Percentiles rank a stretch among this genome's conserved stretches.
phyloP scores from a whole-genome alignment of 129 eudicot species.

The Escallonia herrerae region DNA sequence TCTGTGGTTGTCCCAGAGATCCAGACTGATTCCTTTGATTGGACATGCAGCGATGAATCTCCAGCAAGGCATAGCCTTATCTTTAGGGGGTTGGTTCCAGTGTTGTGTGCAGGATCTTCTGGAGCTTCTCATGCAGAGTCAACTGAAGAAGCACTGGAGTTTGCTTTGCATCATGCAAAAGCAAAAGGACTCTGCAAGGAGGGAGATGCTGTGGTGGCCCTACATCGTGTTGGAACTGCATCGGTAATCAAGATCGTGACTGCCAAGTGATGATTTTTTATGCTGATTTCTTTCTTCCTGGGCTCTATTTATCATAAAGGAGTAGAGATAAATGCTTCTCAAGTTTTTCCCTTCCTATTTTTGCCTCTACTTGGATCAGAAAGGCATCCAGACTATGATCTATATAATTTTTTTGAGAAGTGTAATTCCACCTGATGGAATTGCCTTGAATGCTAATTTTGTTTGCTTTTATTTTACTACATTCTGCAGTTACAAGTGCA shows the following conservation, averaged over 20 bases:
- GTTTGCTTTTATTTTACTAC: neutral
- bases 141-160: conserved; percentile 31
- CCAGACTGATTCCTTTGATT: conserved; percentile 33
- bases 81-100: conserved; percentile 34
- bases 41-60: conserved; percentile 39
- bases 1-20: conserved; percentile 44
- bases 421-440: neutral
- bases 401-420: neutral
- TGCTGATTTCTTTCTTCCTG: neutral
- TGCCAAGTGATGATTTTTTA: conserved; percentile 15
- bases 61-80: conserved; percentile 42
- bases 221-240: conserved; percentile 34
- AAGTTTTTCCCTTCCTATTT: neutral
- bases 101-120: conserved; percentile 33
- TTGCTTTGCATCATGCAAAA: conserved; percentile 30
- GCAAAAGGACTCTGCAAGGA: conserved; percentile 23
- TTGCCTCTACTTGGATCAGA: neutral
- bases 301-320: neutral
- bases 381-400: neutral
- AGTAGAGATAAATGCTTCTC: neutral
- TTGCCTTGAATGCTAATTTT: neutral
- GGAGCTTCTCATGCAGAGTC: conserved; percentile 39
- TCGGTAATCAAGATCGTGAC: conserved; percentile 33
- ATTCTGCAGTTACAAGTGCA: too few species aligned
- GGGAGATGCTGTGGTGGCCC: conserved; percentile 36